Evolutionary conservation across 108 stramenopile species (phyloP).

Genomic region (Heterococcus sp.): DNA sequence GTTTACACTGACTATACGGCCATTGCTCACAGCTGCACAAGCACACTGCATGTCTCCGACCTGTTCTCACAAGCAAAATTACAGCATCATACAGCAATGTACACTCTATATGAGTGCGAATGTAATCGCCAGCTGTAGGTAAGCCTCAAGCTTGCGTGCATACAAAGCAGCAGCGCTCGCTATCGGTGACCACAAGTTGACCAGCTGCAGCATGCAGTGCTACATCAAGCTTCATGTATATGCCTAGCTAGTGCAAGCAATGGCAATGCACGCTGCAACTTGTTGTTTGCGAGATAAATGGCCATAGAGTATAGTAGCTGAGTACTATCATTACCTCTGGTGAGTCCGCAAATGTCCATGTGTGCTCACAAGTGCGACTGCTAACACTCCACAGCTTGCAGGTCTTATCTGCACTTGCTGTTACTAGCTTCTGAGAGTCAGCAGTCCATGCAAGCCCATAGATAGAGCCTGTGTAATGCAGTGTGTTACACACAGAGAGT

Average conservation of each 20-base stretch:
- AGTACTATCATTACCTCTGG: not conserved
- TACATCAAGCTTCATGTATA: too few relatives aligned
- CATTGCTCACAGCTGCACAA: slow-evolving; percentile 33
- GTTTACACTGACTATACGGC: slow-evolving; percentile 68
- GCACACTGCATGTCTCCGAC: slow-evolving; percentile 66
- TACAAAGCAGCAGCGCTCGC: too few relatives aligned
- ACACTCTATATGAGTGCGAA: too few relatives aligned
- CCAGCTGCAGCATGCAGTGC: too few relatives aligned
- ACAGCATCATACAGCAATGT: too few relatives aligned
- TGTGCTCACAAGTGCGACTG: slow-evolving; percentile 8
- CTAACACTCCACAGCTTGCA: slow-evolving; percentile 67
- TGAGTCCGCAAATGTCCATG: slow-evolving; percentile 17
- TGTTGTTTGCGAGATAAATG: not conserved
- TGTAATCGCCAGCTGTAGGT: too few relatives aligned
- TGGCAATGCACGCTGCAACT: too few relatives aligned
- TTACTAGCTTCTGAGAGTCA: slow-evolving; percentile 69
- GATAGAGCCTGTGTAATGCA: slow-evolving; percentile 69
- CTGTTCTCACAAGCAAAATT: slow-evolving; percentile 59
- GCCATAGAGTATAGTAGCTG: not conserved
- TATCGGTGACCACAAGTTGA: too few relatives aligned
- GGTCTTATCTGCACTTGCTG: slow-evolving; percentile 86
- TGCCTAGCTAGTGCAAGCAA: too few relatives aligned
- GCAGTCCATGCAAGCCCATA: slow-evolving; percentile 78
- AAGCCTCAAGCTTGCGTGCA: too few relatives aligned
- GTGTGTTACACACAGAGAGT: too few relatives aligned